These are phyloP conservation scores for Neonectria punicea DNA, from an alignment of 2,329 filamentous ascomycete genomes.

Conservation along the genomic window DNA sequence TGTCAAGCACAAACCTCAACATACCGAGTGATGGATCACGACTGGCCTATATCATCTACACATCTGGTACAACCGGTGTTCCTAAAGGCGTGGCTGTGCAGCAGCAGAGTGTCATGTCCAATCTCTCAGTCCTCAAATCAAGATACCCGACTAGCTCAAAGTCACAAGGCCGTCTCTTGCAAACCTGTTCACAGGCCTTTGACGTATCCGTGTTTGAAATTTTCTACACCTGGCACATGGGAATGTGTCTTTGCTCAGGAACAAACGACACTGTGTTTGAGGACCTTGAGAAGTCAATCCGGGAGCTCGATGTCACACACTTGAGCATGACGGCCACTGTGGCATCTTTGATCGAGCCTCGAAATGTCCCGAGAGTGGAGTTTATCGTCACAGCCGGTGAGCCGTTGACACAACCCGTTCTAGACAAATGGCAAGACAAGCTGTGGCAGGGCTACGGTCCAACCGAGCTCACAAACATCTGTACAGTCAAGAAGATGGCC, in stretches of 20 bases:
- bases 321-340: constrained; percentile 89
- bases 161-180: constrained; percentile 71
- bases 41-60: constrained; percentile 83
- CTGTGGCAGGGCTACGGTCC: constrained; percentile 87
- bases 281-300: constrained; percentile 76
- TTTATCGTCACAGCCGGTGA: constrained; percentile 88
- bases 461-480: constrained; percentile 89
- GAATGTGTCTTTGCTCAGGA: constrained; percentile 82
- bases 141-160: constrained; percentile 68
- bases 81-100: constrained; percentile 86
- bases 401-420: constrained; percentile 77
- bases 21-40: constrained; percentile 56
- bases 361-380: constrained; percentile 74
- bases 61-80: constrained; percentile 82
- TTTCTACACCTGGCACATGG: constrained; percentile 83
- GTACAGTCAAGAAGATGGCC: constrained; percentile 75
- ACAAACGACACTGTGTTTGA: constrained; percentile 78
- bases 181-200: constrained; percentile 86
- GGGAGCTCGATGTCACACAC: constrained; percentile 75
- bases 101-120: constrained; percentile 79
- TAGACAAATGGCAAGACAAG: constrained; percentile 73
- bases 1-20: constrained; percentile 51
- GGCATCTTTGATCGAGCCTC: constrained; percentile 76
- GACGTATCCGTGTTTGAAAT: constrained; percentile 93
- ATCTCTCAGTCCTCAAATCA: constrained; percentile 72